Base-by-base conservation (phyloP, 257 asterid species). In the Solanum phureja region DNA sequence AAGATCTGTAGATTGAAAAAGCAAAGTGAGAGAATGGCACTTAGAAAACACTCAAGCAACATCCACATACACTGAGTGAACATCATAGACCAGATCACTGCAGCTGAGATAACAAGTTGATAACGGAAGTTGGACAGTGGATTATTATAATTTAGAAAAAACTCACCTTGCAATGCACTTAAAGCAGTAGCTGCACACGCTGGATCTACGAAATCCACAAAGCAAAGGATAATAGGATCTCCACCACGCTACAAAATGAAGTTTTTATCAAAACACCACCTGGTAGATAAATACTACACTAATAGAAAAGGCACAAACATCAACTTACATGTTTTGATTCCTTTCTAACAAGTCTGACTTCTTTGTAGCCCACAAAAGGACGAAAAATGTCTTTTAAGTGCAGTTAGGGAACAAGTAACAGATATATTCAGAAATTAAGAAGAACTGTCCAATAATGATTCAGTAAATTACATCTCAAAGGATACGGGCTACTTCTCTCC, bases 171-270 rank as follows among this genome's bases (percentile, higher is more conserved):
- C 89, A 93, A 82, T 56, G 93, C 93, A 84, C 92, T 93, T 87
- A 93, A 84, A 86, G 95, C 93, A 85, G 95, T 92, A 34, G 95
- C 93, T 71, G 95, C 95, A 91, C 94, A 93, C 4, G 94, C 94
- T n/a, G 94, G 88, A 64, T 90, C 91, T 2, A 72, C 84, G 23
- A 93, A 93, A 91, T 93, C 95, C 85, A 93, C 94, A 87, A 93
- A 93, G 86, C 93, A 86, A 87, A 93, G 93, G 62, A 93, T 87
- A 40, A 93, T 91, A 62, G 91, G 91, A 87, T 93, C 93, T 86
- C 94, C 93, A 84, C 93, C 93, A 23, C 92, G 93, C 94, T 93
- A 92, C 91, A 86, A 81, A 87, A 87, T 62, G 72, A 83, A 84
- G 60, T 23, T 84, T 42, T 46, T 58, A 44, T 87, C 29, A 27